Percentiles rank a stretch among this genome's conserved stretches.
Evolutionary conservation across 2,329 filamentous ascomycete species (phyloP).

Genomic region (Fusarium napiforme): DNA sequence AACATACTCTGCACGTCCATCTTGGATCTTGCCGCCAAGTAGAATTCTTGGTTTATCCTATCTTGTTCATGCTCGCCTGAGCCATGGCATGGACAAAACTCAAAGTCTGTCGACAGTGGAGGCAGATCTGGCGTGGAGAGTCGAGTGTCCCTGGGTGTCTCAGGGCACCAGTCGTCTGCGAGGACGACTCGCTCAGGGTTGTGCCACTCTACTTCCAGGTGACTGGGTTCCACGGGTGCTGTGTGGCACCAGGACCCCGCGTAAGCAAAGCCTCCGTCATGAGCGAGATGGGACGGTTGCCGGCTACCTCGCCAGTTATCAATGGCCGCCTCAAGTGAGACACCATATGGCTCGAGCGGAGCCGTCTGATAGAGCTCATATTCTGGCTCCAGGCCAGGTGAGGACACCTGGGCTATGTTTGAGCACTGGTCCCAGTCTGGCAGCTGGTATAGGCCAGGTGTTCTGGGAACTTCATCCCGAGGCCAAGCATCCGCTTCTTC

Average conservation of each 20-base stretch:
- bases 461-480: neutral
- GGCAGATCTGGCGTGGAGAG: constrained; percentile 40
- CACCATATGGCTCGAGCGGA: constrained; percentile 11
- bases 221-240: neutral
- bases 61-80: constrained; percentile 20
- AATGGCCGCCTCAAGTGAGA: constrained; percentile 9
- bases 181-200: neutral
- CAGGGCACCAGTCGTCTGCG: constrained; percentile 21
- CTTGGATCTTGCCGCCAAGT: constrained; percentile 34
- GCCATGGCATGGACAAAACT: constrained; percentile 39
- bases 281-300: neutral
- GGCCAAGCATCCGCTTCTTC: neutral
- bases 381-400: neutral
- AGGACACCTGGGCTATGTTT: neutral
- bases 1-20: constrained; percentile 42
- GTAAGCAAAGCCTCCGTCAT: constrained; percentile 16
- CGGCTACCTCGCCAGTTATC: neutral
- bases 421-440: neutral
- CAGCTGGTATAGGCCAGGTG: constrained; percentile 6
- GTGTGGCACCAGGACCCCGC: constrained; percentile 38
- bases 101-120: constrained; percentile 38
- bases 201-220: neutral
- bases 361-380: neutral
- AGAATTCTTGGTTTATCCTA: constrained; percentile 36
- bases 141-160: constrained; percentile 27